Base-by-base conservation (phyloP, 768 basidiomycete genomes). In the Pleurotus giganteus region DNA sequence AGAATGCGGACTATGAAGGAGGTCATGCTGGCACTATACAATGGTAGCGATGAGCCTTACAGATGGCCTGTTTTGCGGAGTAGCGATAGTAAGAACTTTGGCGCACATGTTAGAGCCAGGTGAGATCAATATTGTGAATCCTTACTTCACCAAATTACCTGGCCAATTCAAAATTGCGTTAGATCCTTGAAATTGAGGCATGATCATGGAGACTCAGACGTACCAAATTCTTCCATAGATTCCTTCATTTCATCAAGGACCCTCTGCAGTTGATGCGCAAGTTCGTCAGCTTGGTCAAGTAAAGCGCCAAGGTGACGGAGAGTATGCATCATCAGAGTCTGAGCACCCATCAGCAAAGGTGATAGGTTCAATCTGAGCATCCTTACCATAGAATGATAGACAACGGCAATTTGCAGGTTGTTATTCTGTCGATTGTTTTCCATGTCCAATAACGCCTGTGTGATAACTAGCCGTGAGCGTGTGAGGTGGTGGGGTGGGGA, bases 281-380 rank as follows among this genome's bases (percentile, higher is more conserved):
- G 7, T 27, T 57, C 4, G 60, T 62, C 12, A 28, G 46, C 7
- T 57, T 53, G 19, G 62, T 47, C 4, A 41, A 59, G 29, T 56
- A 66, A 32, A 24, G 32, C 34, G 15, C 49, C 49, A 26, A 51
- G 49, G 21, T 36, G 37, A 0, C 49, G 49, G 5, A 51, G 34
- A 24, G 49, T 51, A 51, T 51, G 49, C 49, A 51, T 51, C 15
- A 37, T 51, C 2, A 51, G 21, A 3, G 49, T 51, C 49, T 50
- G 23, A n/a, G n/a, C 4, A 11, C 2, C 13, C 24, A 4, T 15
- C 19, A 17, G 7, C 21, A 17, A 17, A 4, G 12, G 27, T 7
- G 1, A 11, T 26, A 11, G 23, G 19, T 9, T 23, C 21, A 45
- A 23, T 4, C 6, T 23, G 11, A 24, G 4, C 7, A 24, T 4